Base-by-base conservation (phyloP, 257 asterid species). In the Misopates orontium region DNA sequence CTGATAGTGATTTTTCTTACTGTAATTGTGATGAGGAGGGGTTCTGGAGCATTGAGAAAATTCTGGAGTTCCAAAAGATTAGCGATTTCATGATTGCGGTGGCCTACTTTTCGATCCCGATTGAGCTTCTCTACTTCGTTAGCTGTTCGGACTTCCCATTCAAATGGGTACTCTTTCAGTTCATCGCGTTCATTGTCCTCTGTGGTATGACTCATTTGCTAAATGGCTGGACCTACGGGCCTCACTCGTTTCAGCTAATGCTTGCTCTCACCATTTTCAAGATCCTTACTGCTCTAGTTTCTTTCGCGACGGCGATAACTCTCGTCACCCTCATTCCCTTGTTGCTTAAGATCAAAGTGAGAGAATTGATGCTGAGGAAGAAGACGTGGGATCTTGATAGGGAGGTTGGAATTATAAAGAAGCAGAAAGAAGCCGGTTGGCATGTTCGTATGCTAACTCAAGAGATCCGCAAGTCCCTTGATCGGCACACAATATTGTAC, bases 201-300 rank as follows among this genome's bases (percentile, higher is more conserved):
- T 94, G 97, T 67, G 99, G 99, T 5, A 86, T 94, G 97, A 94
- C 99, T 31, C 99, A 94, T 82, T 75, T 94, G 68, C 87, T 94
- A 16, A 90, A 83, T 60, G 90, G 87, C 55, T 90, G 97, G 97
- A 90, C 99, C 25, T 84, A 90, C 36, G 93, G 95, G 10, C 97
- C 97, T 40, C 92, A 88, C 71, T 36, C 95, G 2, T 94, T 90
- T 73, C 94, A 84, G 60, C 83, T 94, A 47, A 81, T 94, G 89
- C 87, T 90, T 23, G 91, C 95, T 39, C 80, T 94, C 63, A 87
- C 97, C 25, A 67, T 86, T 62, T 93, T 85, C 86, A 93, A 93
- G 71, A 65, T 79, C 56, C 90, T 90, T 23, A 93, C 99, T 0
- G 99, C 99, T 0, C 41, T 94, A 18, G 95, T 94, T 63, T 94